phyloP scores from a whole-genome alignment of 202 grass and related monocot genomes.

The Miscanthus sacchariflorus region DNA sequence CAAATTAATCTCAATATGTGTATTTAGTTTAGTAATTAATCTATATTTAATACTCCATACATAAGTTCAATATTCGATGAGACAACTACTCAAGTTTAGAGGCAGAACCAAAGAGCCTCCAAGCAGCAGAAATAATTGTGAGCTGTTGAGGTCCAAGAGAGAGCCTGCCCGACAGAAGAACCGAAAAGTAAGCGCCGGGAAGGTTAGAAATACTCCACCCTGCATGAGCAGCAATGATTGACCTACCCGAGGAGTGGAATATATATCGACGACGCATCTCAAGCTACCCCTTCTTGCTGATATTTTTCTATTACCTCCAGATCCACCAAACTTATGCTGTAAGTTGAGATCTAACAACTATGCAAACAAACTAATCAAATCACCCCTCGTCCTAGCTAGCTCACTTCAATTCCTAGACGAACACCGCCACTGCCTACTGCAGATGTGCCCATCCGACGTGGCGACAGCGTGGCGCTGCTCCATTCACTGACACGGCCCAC shows the following conservation, averaged over 20 bases:
- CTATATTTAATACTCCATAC: too few relatives aligned
- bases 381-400: not conserved
- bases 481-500: too few relatives aligned
- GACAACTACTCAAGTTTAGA: too few relatives aligned
- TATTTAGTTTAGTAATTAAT: too few relatives aligned
- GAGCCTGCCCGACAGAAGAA: conserved; percentile 35
- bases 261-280: conserved; percentile 13
- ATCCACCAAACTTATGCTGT: conserved; percentile 57
- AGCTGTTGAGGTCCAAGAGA: too few relatives aligned
- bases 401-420: not conserved
- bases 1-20: too few relatives aligned
- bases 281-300: too few relatives aligned
- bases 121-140: too few relatives aligned
- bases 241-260: conserved; percentile 20
- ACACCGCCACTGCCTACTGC: not conserved
- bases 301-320: conserved; percentile 55
- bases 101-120: too few relatives aligned
- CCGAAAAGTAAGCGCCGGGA: conserved; percentile 14
- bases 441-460: too few relatives aligned
- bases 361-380: not conserved
- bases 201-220: not conserved
- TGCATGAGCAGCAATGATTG: conserved; percentile 44
- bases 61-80: too few relatives aligned
- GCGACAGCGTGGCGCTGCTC: too few relatives aligned
- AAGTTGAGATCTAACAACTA: conserved; percentile 59